Conservation (phyloP, 371 early-diverging fungal genomes). For the Saksenaea oblongispora region DNA sequence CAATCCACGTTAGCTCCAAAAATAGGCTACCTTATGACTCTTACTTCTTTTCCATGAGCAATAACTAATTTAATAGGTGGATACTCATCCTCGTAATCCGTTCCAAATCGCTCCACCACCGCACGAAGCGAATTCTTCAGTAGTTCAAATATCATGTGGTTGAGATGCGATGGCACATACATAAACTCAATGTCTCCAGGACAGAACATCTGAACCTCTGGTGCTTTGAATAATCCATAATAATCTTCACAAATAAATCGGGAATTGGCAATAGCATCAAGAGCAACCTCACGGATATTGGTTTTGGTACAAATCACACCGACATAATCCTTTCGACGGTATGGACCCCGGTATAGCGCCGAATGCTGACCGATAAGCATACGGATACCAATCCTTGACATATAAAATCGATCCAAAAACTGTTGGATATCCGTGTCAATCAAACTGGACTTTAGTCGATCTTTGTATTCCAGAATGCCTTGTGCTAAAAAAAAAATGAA, state of each 20-base stretch:
- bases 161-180: constrained; percentile 95
- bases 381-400: constrained; percentile 97
- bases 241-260: constrained; percentile 90
- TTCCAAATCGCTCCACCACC: constrained; percentile 89
- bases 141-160: constrained; percentile 98
- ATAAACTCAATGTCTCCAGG: constrained; percentile 90
- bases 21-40: neutral
- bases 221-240: constrained; percentile 84
- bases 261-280: constrained; percentile 92
- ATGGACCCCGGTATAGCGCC: constrained; percentile 66
- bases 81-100: constrained; percentile 81
- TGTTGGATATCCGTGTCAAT: constrained; percentile 87
- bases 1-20: neutral
- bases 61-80: constrained; percentile 93
- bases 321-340: constrained; percentile 72
- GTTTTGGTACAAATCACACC: constrained; percentile 96
- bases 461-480: constrained; percentile 93
- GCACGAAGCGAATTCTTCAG: constrained; percentile 95
- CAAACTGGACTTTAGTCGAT: constrained; percentile 51
- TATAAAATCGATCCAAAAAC: constrained; percentile 96
- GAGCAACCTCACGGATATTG: constrained; percentile 73
- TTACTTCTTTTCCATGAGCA: constrained; percentile 90
- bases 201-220: constrained; percentile 80
- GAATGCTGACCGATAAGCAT: constrained; percentile 93
- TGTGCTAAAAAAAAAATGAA: constrained; percentile 60